Percentiles rank a stretch among this genome's conserved stretches.
phyloP scores from a whole-genome alignment of 495 filamentous ascomycete genomes.

The Jackrogersella multiformis region DNA sequence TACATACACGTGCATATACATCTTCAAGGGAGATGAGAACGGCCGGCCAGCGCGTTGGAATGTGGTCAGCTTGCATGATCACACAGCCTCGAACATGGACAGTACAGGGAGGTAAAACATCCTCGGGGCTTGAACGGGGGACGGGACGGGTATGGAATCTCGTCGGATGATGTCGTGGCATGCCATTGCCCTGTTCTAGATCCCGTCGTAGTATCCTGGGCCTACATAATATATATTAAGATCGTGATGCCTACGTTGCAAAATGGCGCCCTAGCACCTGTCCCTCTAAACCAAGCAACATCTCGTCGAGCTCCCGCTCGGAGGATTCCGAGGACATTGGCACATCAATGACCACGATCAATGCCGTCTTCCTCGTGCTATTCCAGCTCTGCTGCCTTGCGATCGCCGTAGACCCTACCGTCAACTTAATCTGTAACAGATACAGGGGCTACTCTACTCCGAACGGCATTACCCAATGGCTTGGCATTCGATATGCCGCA shows the following conservation, averaged over 20 bases:
- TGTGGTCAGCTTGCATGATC: constrained; percentile 37
- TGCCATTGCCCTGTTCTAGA: constrained; percentile 18
- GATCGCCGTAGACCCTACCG: constrained; percentile 26
- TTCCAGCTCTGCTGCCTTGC: constrained; percentile 28
- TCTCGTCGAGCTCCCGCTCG: constrained; percentile 18
- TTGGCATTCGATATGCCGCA: constrained; percentile 72
- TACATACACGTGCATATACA: not conserved
- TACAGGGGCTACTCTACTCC: constrained; percentile 30
- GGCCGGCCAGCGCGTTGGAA: constrained; percentile 19
- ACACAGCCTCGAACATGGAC: constrained; percentile 21
- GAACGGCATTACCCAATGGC: constrained; percentile 66
- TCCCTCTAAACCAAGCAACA: constrained; percentile 12
- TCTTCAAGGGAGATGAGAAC: constrained; percentile 9
- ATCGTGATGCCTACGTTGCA: constrained; percentile 8
- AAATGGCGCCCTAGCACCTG: constrained; percentile 9
- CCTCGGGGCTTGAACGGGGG: constrained; percentile 8
- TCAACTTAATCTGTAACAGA: constrained; percentile 40
- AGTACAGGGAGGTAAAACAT: constrained; percentile 16
- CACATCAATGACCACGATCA: constrained; percentile 24
- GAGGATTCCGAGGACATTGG: constrained; percentile 30
- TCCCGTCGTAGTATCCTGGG: constrained; percentile 8
- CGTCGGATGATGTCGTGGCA: constrained; percentile 35
- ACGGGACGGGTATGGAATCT: constrained; percentile 20
- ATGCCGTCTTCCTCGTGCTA: constrained; percentile 29
- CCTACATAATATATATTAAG: constrained; percentile 24